Percentiles rank a stretch among this genome's conserved stretches.
These are phyloP conservation scores for Aciculoconidium aculeatum DNA, from an alignment of 805 yeast species.

Conservation along the genomic window DNA sequence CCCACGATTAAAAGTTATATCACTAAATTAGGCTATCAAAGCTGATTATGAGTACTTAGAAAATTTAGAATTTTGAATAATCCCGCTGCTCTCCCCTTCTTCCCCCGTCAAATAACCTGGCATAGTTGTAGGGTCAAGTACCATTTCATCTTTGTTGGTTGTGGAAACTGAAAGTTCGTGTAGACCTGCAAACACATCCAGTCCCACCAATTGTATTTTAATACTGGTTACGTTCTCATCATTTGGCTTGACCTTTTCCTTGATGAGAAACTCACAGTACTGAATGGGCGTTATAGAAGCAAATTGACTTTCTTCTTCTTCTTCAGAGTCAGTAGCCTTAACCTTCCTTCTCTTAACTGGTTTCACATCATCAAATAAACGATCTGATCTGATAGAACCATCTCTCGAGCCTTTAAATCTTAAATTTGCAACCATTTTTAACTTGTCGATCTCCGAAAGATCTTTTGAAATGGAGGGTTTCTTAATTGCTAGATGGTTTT, in stretches of 20 bases:
- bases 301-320: conserved; percentile 29
- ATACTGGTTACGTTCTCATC: conserved; percentile 16
- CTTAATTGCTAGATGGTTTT: conserved; percentile 35
- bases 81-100: conserved; percentile 51
- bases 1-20: conserved; percentile 17
- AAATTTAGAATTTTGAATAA: conserved; percentile 6
- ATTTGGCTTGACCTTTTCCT: conserved; percentile 19
- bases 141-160: conserved; percentile 22
- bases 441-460: conserved; percentile 11
- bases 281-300: conserved; percentile 57
- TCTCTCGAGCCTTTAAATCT: conserved; percentile 55
- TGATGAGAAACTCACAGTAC: conserved; percentile 40
- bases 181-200: conserved; percentile 72
- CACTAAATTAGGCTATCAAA: conserved; percentile 22
- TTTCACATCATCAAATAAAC: conserved; percentile 33
- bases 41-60: neutral
- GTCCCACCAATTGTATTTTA: conserved; percentile 47
- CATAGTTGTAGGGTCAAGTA: conserved; percentile 47
- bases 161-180: conserved; percentile 52
- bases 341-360: conserved; percentile 14
- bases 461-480: conserved; percentile 5
- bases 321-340: conserved; percentile 11
- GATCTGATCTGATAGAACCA: conserved; percentile 29
- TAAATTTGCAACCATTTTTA: conserved; percentile 43
- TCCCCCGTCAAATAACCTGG: conserved; percentile 83